phyloP scores from a whole-genome alignment of 306 rosid genomes.

The Ziziphus jujuba region DNA sequence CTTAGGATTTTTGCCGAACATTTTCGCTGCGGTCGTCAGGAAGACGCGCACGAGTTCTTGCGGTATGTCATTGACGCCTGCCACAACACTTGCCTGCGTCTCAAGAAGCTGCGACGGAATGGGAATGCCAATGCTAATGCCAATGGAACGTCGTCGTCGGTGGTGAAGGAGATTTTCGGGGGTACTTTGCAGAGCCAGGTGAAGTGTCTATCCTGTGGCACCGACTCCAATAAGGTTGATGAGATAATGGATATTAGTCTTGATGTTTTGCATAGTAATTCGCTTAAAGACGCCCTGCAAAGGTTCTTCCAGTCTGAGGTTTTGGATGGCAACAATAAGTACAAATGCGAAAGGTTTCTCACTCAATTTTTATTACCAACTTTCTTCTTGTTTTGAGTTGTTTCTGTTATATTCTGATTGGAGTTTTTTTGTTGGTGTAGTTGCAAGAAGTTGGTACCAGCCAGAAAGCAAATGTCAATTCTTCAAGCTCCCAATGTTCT shows the following conservation, averaged over 20 bases:
- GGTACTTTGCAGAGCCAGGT: slow-evolving; percentile 99
- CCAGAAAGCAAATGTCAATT: slow-evolving; percentile 94
- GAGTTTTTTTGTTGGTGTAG: slow-evolving; percentile 40
- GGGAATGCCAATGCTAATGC: not conserved
- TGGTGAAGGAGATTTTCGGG: slow-evolving; percentile 89
- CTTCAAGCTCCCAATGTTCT: slow-evolving; percentile 91
- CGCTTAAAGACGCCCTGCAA: slow-evolving; percentile 81
- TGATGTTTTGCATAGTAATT: slow-evolving; percentile 89
- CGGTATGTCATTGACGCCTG: slow-evolving; percentile 95
- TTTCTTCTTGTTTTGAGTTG: not conserved
- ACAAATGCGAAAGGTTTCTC: slow-evolving; percentile 88
- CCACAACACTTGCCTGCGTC: slow-evolving; percentile 86
- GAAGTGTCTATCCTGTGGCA: slow-evolving; percentile 85
- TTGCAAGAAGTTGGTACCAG: slow-evolving; percentile 88
- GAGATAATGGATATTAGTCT: slow-evolving; percentile 99
- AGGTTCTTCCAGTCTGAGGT: slow-evolving; percentile 90
- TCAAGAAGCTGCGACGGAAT: slow-evolving; percentile 64
- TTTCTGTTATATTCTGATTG: slow-evolving; percentile 23
- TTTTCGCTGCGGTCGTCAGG: slow-evolving; percentile 86
- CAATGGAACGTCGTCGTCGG: slow-evolving; percentile 31
- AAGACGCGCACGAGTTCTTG: slow-evolving; percentile 94
- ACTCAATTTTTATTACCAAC: not conserved
- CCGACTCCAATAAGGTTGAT: slow-evolving; percentile 96
- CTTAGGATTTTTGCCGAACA: slow-evolving; percentile 72
- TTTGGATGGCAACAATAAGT: slow-evolving; percentile 92